A percentile compares a stretch with the other conserved stretches of the same genome.
Conservation (phyloP, 371 early-diverging fungal species). For the Mucor lusitanicus region DNA sequence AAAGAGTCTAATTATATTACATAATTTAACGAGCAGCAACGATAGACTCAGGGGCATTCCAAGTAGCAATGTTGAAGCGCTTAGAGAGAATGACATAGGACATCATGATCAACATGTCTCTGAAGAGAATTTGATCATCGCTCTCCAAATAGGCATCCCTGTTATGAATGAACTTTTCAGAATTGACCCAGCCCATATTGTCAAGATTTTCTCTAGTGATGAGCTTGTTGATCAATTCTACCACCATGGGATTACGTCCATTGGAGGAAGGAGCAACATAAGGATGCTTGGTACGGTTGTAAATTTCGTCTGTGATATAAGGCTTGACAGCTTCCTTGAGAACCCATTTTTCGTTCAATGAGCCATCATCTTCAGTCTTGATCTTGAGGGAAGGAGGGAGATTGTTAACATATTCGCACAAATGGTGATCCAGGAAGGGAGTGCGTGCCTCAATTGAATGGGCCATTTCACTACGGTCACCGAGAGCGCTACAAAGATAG, state of each 20-base stretch:
- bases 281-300: constrained; percentile 26
- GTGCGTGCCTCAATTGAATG: constrained; percentile 30
- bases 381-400: constrained; percentile 30
- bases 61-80: constrained; percentile 19
- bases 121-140: not conserved
- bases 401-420: constrained; percentile 27
- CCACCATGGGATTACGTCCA: not conserved
- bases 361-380: constrained; percentile 12
- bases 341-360: constrained; percentile 27
- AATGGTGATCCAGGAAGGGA: constrained; percentile 23
- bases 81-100: constrained; percentile 19
- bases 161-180: not conserved
- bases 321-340: constrained; percentile 28
- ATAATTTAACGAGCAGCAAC: not conserved
- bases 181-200: constrained; percentile 17
- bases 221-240: constrained; percentile 9
- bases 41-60: not conserved
- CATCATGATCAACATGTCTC: constrained; percentile 17
- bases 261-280: constrained; percentile 20
- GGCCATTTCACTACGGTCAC: constrained; percentile 31
- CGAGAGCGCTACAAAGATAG: constrained; percentile 21
- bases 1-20: not conserved
- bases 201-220: constrained; percentile 17
- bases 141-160: constrained; percentile 3
- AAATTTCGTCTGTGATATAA: constrained; percentile 25